Conservation (phyloP, 345 rosid species). For the Eucalyptus grandis region DNA sequence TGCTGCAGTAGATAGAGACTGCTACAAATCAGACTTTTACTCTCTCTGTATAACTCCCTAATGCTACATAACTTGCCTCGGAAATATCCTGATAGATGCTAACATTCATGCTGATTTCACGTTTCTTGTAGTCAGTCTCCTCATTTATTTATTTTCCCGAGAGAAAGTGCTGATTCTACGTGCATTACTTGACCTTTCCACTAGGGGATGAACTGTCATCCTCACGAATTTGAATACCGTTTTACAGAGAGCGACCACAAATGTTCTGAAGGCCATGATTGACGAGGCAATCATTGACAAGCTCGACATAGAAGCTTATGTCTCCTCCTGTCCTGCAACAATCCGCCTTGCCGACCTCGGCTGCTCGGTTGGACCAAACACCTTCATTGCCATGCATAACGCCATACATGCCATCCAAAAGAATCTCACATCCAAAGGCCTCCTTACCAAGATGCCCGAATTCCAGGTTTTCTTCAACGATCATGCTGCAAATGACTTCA, state of each 20-base stretch:
- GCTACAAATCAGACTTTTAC: neutral
- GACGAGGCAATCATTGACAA: neutral
- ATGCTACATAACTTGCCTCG: neutral
- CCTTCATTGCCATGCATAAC: neutral
- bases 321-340: neutral
- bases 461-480: slow-evolving; percentile 25
- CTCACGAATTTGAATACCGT: neutral
- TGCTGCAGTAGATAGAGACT: neutral
- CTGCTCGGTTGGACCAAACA: neutral
- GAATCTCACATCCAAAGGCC: neutral
- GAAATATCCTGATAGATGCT: neutral
- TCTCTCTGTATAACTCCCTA: neutral
- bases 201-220: neutral
- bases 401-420: neutral
- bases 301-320: neutral
- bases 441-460: slow-evolving; percentile 5
- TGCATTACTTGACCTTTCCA: neutral
- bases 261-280: neutral
- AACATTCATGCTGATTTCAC: neutral
- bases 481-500: slow-evolving; percentile 32
- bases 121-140: neutral
- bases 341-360: neutral
- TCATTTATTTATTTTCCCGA: neutral
- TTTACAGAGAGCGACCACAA: neutral
- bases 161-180: neutral